Conservation (phyloP, 768 basidiomycete species). For the Podaxis sp. region DNA sequence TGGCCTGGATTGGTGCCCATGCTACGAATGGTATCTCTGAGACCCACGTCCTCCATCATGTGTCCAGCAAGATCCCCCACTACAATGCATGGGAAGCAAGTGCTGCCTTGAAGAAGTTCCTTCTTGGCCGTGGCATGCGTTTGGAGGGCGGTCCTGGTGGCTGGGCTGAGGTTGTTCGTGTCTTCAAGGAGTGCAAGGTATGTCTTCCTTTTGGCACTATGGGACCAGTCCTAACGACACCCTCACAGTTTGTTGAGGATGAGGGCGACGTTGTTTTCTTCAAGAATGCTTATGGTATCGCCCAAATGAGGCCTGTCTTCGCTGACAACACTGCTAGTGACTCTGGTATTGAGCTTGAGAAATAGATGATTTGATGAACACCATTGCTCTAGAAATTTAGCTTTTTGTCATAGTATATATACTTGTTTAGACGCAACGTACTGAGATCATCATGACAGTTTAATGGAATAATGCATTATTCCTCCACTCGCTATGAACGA, state of each 20-base stretch:
- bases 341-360: slow-evolving; percentile 53
- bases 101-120: slow-evolving; percentile 75
- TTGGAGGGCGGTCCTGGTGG: slow-evolving; percentile 74
- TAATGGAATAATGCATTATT: slow-evolving; percentile 6
- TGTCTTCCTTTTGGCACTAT: neutral
- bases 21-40: slow-evolving; percentile 92
- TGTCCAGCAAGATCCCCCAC: slow-evolving; percentile 95
- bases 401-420: neutral
- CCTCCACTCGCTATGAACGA: neutral
- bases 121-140: slow-evolving; percentile 58
- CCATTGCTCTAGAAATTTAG: neutral
- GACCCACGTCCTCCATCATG: slow-evolving; percentile 91
- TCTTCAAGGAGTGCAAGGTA: slow-evolving; percentile 77
- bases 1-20: slow-evolving; percentile 83
- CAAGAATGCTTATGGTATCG: slow-evolving; percentile 83
- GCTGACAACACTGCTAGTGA: slow-evolving; percentile 55
- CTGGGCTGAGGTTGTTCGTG: slow-evolving; percentile 78
- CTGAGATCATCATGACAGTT: neutral
- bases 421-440: neutral
- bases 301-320: slow-evolving; percentile 65
- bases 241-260: slow-evolving; percentile 82
- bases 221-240: neutral
- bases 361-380: slow-evolving; percentile 27
- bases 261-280: slow-evolving; percentile 89
- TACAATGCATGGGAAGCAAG: slow-evolving; percentile 95